phyloP scores from a whole-genome alignment of 2,329 filamentous ascomycete genomes.

The Remersonia thermophila region DNA sequence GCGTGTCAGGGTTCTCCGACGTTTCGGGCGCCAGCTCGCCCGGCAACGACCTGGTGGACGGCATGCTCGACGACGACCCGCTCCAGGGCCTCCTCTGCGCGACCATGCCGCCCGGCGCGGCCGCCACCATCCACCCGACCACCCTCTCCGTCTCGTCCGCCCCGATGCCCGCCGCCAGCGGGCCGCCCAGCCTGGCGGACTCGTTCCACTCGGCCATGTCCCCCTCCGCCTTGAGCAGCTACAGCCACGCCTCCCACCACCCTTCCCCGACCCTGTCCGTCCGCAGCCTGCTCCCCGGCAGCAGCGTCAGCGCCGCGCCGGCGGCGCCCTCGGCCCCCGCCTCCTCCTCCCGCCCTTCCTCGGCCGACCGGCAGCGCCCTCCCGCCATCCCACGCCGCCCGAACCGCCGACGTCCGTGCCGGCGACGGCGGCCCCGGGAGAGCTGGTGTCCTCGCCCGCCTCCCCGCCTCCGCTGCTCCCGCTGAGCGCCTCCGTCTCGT shows the following conservation, averaged over 20 bases:
- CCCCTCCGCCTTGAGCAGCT: slow-evolving; percentile 34
- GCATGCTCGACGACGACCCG: slow-evolving; percentile 16
- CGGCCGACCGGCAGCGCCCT: too few relatives aligned
- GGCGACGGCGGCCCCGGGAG: too few relatives aligned
- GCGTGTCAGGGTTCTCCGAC: slow-evolving; percentile 45
- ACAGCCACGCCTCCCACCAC: slow-evolving; percentile 35
- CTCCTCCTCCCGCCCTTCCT: too few relatives aligned
- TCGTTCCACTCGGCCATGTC: slow-evolving; percentile 24
- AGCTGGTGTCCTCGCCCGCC: too few relatives aligned
- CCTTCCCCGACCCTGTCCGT: slow-evolving; percentile 4
- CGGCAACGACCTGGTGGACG: slow-evolving; percentile 29
- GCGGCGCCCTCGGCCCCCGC: slow-evolving; percentile 28
- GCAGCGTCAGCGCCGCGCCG: slow-evolving; percentile 3
- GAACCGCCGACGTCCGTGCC: too few relatives aligned
- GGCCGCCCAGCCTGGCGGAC: slow-evolving; percentile 15
- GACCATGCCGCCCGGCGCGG: slow-evolving; percentile 17
- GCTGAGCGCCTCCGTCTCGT: too few relatives aligned
- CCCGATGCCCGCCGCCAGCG: slow-evolving; percentile 23
- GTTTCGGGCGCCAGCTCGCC: slow-evolving; percentile 44
- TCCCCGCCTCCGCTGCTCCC: too few relatives aligned
- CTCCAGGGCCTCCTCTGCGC: slow-evolving; percentile 30
- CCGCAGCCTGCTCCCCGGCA: slow-evolving; percentile 23
- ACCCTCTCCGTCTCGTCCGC: slow-evolving; percentile 28
- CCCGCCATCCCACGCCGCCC: too few relatives aligned
- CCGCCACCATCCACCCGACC: slow-evolving; percentile 26